Conservation (phyloP, 192 early-diverging fungal species). For the Coemansia sp. region DNA sequence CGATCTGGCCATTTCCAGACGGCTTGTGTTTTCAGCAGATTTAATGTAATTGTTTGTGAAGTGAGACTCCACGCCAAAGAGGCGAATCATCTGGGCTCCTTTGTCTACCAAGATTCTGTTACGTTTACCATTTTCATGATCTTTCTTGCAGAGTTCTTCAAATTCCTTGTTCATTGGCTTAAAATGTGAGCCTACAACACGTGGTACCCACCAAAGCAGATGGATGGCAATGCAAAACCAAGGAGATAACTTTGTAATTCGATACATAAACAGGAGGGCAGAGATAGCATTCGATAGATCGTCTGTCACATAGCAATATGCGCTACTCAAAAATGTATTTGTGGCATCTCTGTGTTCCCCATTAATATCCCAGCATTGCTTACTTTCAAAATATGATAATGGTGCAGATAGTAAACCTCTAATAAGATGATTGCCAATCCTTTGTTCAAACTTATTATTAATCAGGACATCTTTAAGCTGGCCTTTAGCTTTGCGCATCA, state of each 20-base stretch:
- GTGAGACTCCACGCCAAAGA: conserved; percentile 56
- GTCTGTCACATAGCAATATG: background rate
- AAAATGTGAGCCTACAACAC: background rate
- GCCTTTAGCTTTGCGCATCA: background rate
- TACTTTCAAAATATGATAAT: background rate
- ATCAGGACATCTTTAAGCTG: background rate
- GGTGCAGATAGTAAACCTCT: background rate
- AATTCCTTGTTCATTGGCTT: background rate
- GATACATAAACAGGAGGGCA: background rate
- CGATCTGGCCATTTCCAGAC: background rate
- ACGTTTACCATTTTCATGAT: background rate
- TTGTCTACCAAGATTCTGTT: background rate
- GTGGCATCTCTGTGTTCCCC: background rate
- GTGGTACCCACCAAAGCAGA: background rate
- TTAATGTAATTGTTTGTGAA: conserved; percentile 60
- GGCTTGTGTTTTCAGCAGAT: conserved; percentile 61
- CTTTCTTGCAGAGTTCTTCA: background rate
- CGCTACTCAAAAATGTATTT: background rate
- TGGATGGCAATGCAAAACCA: background rate
- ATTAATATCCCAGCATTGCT: background rate
- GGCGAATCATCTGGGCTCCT: conserved; percentile 60
- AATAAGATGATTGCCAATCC: background rate
- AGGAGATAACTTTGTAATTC: background rate
- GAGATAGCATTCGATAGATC: background rate
- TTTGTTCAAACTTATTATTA: background rate